A percentile compares a stretch with the other conserved stretches of the same genome.
These are phyloP conservation scores for Raffaelea ambrosiae DNA, from an alignment of 2,329 filamentous ascomycete genomes.

Conservation along the genomic window DNA sequence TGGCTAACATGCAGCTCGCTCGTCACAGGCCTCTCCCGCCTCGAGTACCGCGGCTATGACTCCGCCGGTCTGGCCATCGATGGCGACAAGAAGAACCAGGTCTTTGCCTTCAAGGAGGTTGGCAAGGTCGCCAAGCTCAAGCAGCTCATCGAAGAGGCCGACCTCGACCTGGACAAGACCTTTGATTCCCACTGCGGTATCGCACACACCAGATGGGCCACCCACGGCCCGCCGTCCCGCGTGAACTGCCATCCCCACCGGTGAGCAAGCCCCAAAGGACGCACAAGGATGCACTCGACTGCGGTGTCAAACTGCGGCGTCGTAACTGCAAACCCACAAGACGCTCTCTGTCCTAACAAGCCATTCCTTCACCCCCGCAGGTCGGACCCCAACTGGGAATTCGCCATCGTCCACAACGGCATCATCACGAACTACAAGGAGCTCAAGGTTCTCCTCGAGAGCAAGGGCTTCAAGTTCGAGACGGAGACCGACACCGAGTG, in stretches of 20 bases:
- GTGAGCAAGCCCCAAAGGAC: constrained; percentile 39
- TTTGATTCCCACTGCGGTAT: constrained; percentile 98
- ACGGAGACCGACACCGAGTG: constrained; percentile 99
- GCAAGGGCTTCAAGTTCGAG: constrained; percentile 98
- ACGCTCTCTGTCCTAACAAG: neutral
- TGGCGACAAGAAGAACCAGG: constrained; percentile 98
- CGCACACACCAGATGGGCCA: constrained; percentile 98
- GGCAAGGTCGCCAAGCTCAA: constrained; percentile 97
- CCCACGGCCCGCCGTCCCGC: constrained; percentile 88
- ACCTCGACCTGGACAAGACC: constrained; percentile 80
- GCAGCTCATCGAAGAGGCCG: constrained; percentile 76
- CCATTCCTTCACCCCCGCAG: constrained; percentile 32
- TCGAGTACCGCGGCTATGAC: constrained; percentile 98
- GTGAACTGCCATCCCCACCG: constrained; percentile 97
- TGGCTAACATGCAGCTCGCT: too few species aligned
- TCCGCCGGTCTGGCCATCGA: constrained; percentile 93
- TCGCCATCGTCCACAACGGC: constrained; percentile 96
- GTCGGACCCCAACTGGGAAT: constrained; percentile 93
- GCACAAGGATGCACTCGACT: too few species aligned
- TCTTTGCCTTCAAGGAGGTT: constrained; percentile 96
- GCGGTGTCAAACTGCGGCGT: too few species aligned
- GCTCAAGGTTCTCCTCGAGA: constrained; percentile 82
- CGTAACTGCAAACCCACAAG: too few species aligned
- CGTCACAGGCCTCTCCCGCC: constrained; percentile 70
- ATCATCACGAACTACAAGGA: constrained; percentile 99